Evolutionary conservation across 108 stramenopile genomes (phyloP), one percentile per base, ranked within the genome.

Genomic region (Nannochloropsis gaditana): DNA sequence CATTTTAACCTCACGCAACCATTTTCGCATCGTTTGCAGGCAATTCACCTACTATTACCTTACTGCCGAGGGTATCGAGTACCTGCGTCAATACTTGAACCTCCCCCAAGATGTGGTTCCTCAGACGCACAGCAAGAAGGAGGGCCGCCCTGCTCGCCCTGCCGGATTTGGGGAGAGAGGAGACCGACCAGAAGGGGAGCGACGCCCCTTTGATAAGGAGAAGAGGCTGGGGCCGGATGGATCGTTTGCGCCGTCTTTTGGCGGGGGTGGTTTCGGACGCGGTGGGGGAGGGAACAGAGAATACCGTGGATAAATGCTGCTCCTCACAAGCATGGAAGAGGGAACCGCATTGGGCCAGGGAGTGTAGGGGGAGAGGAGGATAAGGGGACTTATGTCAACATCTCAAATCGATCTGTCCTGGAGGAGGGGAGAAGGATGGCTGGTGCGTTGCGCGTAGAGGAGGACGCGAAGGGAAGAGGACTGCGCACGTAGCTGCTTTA

Each of bases 31-130:
- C 31, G 31, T 31, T 31, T 45, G 44, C 84, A 88, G 87, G 97
- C 98, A 96, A 89, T 95, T 96, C 93, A 92, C 92, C 89, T 98
- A 98, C 95, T 96, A 94, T 92, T 97, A 96, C 93, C 93, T 98
- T 83, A 97, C 96, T 42, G 92, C 91, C 80, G 97, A 95, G 88
- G 98, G 98, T 80, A 95, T 98, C 89, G 96, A 95, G 82, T 98
- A 97, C 94, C 93, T 98, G 15, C 93, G 98, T 19, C 87, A 91
- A 73, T 97, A 96, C 93, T 90, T 98, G 43, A 94, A 93, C 59
- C 90, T 98, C 44, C 97, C 98, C 80, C 93, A 94, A 80, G 97
- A 97, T 92, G 96, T 97, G 92, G 95, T 96, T 41, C 98, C 98
- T 59, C 92, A 91, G 50, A 98, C 98, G 41, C 96, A 95, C 92